A percentile compares a stretch with the other conserved stretches of the same genome.
These are phyloP conservation scores for Halophytophthora batemanensis DNA, from an alignment of 352 stramenopile species.

Conservation along the genomic window DNA sequence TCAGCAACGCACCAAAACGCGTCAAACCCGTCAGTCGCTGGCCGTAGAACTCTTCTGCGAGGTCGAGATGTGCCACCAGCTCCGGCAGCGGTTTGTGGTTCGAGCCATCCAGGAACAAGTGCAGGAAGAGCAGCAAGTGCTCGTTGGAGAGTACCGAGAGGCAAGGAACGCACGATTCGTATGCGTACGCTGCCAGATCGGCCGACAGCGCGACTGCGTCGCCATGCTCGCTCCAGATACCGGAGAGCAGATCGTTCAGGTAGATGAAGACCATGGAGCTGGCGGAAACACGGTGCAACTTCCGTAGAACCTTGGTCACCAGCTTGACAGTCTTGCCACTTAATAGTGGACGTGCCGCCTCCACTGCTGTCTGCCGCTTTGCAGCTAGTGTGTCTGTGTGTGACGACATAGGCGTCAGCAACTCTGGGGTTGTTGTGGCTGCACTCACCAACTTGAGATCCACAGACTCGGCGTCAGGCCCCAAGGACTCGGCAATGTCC, in stretches of 20 bases:
- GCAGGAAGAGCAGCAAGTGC: conserved; percentile 63
- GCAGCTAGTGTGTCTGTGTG: conserved; percentile 13
- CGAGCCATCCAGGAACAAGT: conserved; percentile 39
- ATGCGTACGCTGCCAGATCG: conserved; percentile 62
- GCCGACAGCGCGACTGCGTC: conserved; percentile 14
- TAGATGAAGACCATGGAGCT: conserved; percentile 72
- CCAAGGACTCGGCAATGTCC: conserved; percentile 30
- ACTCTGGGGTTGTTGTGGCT: conserved; percentile 28
- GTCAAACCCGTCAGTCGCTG: conserved; percentile 29
- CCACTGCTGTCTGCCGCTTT: conserved; percentile 31
- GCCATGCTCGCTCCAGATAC: conserved; percentile 47
- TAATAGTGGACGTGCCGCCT: conserved; percentile 47
- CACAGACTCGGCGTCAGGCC: conserved; percentile 4
- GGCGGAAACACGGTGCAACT: conserved; percentile 51
- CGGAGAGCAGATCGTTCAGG: conserved; percentile 40
- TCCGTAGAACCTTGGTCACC: conserved; percentile 72
- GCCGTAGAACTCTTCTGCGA: conserved; percentile 53
- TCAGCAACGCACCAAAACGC: conserved; percentile 40
- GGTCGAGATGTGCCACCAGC: conserved; percentile 17
- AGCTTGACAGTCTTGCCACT: conserved; percentile 64
- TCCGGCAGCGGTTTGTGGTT: conserved; percentile 12
- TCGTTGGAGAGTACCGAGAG: conserved; percentile 60
- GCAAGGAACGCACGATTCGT: conserved; percentile 63
- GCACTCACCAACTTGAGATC: conserved; percentile 65
- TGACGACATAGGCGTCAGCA: conserved; percentile 27